Base-by-base conservation (phyloP, 2,329 filamentous ascomycete genomes). In the Talaromyces verruculosus region DNA sequence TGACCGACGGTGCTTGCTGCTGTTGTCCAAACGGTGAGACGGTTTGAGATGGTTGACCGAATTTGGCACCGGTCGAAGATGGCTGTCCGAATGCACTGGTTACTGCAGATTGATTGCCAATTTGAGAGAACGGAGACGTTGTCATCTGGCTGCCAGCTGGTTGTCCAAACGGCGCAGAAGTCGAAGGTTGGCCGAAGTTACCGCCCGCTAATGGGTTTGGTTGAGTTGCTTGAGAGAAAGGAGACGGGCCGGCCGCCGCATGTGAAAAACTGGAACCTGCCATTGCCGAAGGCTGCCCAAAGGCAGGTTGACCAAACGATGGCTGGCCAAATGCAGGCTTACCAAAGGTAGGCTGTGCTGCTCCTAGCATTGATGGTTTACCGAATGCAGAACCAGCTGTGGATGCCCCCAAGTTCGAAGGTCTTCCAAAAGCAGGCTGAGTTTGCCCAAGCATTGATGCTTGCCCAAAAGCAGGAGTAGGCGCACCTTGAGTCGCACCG, bases 81-180 rank as follows among this genome's bases (percentile, higher is more conserved):
- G 61, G 62, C 19, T 65, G 65, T 8, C 67, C 62, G 8, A 68
- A 67, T 15, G 55, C 45, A 22, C 70, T 70, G n/a, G 69, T 33
- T 33, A 69, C 65, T 47, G 66, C 70, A 71, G 59, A 28, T 47
- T 69, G 69, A 45, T 61, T 65, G 37, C 63, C 67, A 59, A 33
- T 61, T 19, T 61, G 61, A 6, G 75, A 70, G 65, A 82, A 81
- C 6, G 78, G 76, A 61, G 73, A 77, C 39, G 71, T 66, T 64
- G 68, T 64, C 19, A 70, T 68, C 53, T 72, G 71, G 13, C 72
- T 76, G 11, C 22, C 22, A 66, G 72, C 68, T 22, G 80, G 71
- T 64, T 80, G 80, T 2, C 83, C 81, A 68, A 87, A 86, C 2
- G 78, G 74, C 49, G 65, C 43, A 15, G 35, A 30, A n/a, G 45